Percentiles rank a stretch among this genome's conserved stretches.
These are phyloP conservation scores for Globisporangium paroecandrum DNA, from an alignment of 352 stramenopile species.

Conservation along the genomic window DNA sequence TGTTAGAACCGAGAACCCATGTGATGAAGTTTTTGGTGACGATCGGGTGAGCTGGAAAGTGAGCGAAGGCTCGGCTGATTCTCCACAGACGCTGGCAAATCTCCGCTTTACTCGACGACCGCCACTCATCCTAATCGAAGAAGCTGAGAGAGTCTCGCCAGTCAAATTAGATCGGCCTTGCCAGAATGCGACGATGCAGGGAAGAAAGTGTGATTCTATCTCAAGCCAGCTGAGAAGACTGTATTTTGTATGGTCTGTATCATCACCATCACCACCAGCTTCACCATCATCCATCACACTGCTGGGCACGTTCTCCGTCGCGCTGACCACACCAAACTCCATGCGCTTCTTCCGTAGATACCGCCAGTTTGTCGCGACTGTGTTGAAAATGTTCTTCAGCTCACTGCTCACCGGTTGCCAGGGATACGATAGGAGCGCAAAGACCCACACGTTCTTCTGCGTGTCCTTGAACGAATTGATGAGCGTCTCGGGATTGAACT, in stretches of 20 bases:
- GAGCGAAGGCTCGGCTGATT: neutral
- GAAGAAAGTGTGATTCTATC: constrained; percentile 18
- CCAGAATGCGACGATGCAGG: constrained; percentile 42
- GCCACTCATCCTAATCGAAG: neutral
- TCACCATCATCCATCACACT: neutral
- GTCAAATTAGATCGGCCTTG: constrained; percentile 18
- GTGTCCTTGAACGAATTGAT: constrained; percentile 11
- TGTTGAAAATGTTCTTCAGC: constrained; percentile 21
- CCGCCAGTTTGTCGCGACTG: constrained; percentile 32
- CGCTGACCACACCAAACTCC: constrained; percentile 25
- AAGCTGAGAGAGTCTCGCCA: neutral
- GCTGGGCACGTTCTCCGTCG: constrained; percentile 19
- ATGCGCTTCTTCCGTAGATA: constrained; percentile 28
- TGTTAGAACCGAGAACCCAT: neutral
- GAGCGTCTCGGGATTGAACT: constrained; percentile 18
- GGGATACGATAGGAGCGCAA: constrained; percentile 31
- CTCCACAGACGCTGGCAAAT: constrained; percentile 18
- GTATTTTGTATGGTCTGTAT: constrained; percentile 6
- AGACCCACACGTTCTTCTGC: constrained; percentile 27
- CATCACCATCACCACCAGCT: neutral
- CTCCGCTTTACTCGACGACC: constrained; percentile 6
- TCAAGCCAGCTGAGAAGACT: constrained; percentile 36
- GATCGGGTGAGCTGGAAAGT: neutral
- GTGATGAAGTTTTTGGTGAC: neutral
- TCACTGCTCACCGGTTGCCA: constrained; percentile 22